Base-by-base conservation (phyloP, 2,329 filamentous ascomycete genomes). In the Talaromyces sp. region DNA sequence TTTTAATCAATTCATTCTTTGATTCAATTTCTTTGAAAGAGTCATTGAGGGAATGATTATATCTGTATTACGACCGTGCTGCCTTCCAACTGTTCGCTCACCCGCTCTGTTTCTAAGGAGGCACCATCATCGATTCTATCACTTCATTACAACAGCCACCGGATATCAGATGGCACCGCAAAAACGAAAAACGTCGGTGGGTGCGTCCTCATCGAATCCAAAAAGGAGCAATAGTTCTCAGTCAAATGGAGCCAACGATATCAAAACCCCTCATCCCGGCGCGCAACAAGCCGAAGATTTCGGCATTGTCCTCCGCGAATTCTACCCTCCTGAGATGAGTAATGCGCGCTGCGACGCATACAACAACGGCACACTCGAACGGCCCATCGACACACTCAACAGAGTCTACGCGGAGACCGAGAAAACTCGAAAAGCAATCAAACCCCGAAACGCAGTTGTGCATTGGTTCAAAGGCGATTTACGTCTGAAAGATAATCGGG, bases 401-500 rank as follows among this genome's bases (percentile, higher is more conserved):
- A 75, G 80, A 0, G 87, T 88, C 0, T 81, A 93, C 5, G 74
- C 82, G 27, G 84, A 88, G 1, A 95, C 92, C 0, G 77, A 82
- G 2, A 70, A 77, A 0, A 74, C 77, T 41, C 83, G 90, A 9
- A 79, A 82, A 33, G 76, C 79, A 1, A 82, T 90, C 13, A 67
- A 78, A 1, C 79, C 83, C 0, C 85, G 85, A 35, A 80, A 85
- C 31, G 86, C 88, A 0, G 89, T 96, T 0, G 85, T 96, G 0
- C 91, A 96, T 77, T 97, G 93, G 93, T 97, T 94, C 81, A 96
- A 95, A 78, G 87, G 86, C 72, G 93, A 97, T 74, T 78, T 96
- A 60, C 85, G 93, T 2, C 82, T 85, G 1, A 76, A 79, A 0
- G 93, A 97, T 75, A 97, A 96, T 74, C 89, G 85, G 9, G 86